Conservation (phyloP, 306 rosid species). For the Cucurbita pepo region DNA sequence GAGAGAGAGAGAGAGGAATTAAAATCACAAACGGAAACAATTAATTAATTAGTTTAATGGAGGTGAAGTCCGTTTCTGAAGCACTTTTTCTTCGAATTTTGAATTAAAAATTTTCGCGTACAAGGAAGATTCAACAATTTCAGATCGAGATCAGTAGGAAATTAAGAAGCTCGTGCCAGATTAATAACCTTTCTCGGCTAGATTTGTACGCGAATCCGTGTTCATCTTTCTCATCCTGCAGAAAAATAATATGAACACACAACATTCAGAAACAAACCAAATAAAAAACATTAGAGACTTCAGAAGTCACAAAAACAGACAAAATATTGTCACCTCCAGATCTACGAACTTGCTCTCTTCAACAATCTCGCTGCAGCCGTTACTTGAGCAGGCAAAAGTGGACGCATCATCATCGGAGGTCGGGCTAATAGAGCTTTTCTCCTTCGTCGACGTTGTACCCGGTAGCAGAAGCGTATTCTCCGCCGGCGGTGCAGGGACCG, state of each 20-base stretch:
- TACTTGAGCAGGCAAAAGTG: conserved; percentile 62
- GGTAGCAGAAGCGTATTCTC: not conserved
- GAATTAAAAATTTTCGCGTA: conserved; percentile 6
- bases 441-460: too few species aligned
- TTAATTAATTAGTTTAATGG: not conserved
- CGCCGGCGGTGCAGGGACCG: not conserved
- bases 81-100: conserved; percentile 7
- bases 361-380: conserved; percentile 26
- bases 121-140: too few species aligned
- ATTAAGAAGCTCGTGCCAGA: not conserved
- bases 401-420: conserved; percentile 24
- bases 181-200: conserved; percentile 40
- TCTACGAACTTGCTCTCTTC: conserved; percentile 35
- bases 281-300: not conserved
- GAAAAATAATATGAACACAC: conserved; percentile 10
- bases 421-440: conserved; percentile 21
- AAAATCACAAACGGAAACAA: conserved; percentile 5
- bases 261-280: conserved; percentile 1
- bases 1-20: not conserved
- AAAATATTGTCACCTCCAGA: conserved; percentile 42
- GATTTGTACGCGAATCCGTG: conserved; percentile 50
- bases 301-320: not conserved
- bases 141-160: not conserved
- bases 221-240: conserved; percentile 54
- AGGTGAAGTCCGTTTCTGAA: conserved; percentile 2